Percentiles rank a stretch among this genome's conserved stretches.
Conservation (phyloP, 345 rosid genomes). For the Luvunga scandens region DNA sequence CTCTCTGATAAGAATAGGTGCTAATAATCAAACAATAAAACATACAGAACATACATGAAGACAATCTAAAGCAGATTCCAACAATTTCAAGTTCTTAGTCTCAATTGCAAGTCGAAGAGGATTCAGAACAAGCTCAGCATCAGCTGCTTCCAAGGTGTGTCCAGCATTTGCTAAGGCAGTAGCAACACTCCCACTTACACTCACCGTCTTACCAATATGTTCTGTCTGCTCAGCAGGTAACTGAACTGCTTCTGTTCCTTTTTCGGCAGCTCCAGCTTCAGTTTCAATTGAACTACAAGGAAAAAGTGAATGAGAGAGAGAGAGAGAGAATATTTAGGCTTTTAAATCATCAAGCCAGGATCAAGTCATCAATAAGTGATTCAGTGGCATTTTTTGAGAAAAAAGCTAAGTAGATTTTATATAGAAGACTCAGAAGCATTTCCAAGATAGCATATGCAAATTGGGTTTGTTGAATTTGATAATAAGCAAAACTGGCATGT, state of each 20-base stretch:
- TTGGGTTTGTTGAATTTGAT: background rate
- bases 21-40: slow-evolving; percentile 6
- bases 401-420: too few relatives aligned
- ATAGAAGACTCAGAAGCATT: background rate
- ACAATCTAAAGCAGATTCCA: slow-evolving; percentile 97
- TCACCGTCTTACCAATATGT: slow-evolving; percentile 39
- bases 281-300: slow-evolving; percentile 54
- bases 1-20: background rate
- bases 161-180: slow-evolving; percentile 80
- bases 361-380: background rate
- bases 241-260: slow-evolving; percentile 43
- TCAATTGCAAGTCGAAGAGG: slow-evolving; percentile 93
- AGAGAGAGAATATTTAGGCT: background rate
- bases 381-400: background rate
- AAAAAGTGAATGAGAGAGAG: background rate
- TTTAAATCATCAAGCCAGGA: slow-evolving; percentile 5
- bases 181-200: slow-evolving; percentile 37
- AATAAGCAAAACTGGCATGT: background rate
- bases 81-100: slow-evolving; percentile 80
- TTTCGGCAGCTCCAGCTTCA: slow-evolving; percentile 48
- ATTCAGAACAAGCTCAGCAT: slow-evolving; percentile 84
- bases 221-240: slow-evolving; percentile 38
- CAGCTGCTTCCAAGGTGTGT: slow-evolving; percentile 70
- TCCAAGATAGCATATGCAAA: slow-evolving; percentile 1
- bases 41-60: slow-evolving; percentile 68